phyloP scores from a whole-genome alignment of 2,329 filamentous ascomycete species.

The Alternaria metachromatica region DNA sequence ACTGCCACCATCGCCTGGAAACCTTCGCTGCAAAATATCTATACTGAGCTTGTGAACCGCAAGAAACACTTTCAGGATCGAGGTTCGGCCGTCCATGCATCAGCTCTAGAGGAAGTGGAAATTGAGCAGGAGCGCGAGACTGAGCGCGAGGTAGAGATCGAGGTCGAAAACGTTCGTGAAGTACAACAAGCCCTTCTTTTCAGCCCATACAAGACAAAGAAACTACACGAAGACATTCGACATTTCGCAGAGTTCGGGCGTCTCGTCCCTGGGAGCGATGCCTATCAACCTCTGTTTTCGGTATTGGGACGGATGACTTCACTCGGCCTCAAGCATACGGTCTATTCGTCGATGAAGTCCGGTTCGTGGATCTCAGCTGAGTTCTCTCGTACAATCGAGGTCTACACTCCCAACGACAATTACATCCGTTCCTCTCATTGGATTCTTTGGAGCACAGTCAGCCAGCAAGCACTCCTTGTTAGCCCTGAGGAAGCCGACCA shows the following conservation, averaged over 20 bases:
- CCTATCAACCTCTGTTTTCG: conserved; percentile 53
- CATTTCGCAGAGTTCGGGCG: conserved; percentile 56
- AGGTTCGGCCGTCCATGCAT: conserved; percentile 55
- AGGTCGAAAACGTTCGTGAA: conserved; percentile 65
- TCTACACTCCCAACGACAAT: conserved; percentile 49
- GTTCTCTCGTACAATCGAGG: conserved; percentile 57
- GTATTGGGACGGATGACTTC: conserved; percentile 49
- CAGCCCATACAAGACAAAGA: conserved; percentile 51
- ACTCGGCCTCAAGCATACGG: conserved; percentile 45
- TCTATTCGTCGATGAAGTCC: conserved; percentile 15
- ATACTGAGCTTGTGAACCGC: conserved; percentile 46
- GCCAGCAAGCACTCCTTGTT: conserved; percentile 61
- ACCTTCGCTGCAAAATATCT: conserved; percentile 35
- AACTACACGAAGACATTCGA: conserved; percentile 57
- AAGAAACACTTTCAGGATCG: conserved; percentile 52
- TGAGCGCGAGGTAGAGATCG: conserved; percentile 60
- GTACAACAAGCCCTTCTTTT: conserved; percentile 57
- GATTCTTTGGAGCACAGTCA: conserved; percentile 63
- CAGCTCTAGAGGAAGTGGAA: conserved; percentile 68
- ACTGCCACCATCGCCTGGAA: conserved; percentile 20
- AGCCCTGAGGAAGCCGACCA: conserved; percentile 69
- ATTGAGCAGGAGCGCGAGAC: conserved; percentile 58
- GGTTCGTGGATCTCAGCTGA: conserved; percentile 54
- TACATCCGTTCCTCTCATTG: conserved; percentile 63
- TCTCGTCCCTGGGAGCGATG: conserved; percentile 46